Percentiles rank a stretch among this genome's conserved stretches.
These are phyloP conservation scores for Fistulifera solaris DNA, from an alignment of 108 stramenopile species.

Conservation along the genomic window DNA sequence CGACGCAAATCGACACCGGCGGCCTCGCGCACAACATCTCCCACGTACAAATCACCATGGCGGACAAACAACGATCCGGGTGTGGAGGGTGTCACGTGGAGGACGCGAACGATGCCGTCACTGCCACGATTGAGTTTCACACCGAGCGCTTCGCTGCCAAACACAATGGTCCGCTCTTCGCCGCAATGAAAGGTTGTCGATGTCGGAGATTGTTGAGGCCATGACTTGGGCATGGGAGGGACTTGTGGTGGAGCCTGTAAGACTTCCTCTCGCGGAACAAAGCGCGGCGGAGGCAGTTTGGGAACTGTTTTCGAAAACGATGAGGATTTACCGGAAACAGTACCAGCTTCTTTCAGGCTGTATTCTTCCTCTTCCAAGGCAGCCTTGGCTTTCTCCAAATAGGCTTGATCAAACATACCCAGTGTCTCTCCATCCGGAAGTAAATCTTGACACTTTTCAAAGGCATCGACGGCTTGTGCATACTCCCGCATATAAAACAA, in stretches of 20 bases:
- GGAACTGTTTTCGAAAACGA: conserved; percentile 44
- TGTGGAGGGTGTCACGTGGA: conserved; percentile 48
- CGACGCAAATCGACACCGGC: conserved; percentile 78
- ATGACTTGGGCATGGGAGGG: conserved; percentile 66
- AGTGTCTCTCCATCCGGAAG: conserved; percentile 53
- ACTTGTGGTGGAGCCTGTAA: conserved; percentile 50
- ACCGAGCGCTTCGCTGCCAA: conserved; percentile 70
- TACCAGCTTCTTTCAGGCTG: neutral
- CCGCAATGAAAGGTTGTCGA: conserved; percentile 38
- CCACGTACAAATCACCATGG: conserved; percentile 54
- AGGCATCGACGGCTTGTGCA: conserved; percentile 55
- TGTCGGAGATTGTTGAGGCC: conserved; percentile 66
- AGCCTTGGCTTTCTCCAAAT: conserved; percentile 64
- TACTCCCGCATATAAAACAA: conserved; percentile 78
- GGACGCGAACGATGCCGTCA: conserved; percentile 75
- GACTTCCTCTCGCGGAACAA: conserved; percentile 78
- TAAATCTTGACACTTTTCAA: conserved; percentile 48
- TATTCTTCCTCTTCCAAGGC: conserved; percentile 39
- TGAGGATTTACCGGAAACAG: neutral
- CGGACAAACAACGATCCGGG: conserved; percentile 64
- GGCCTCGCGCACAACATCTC: conserved; percentile 77
- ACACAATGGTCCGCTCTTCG: conserved; percentile 56
- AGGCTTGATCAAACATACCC: conserved; percentile 79
- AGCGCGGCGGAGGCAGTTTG: conserved; percentile 72
- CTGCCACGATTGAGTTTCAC: conserved; percentile 80